Evolutionary conservation across 306 rosid genomes (phyloP).

Genomic region (Mimosa pudica): DNA sequence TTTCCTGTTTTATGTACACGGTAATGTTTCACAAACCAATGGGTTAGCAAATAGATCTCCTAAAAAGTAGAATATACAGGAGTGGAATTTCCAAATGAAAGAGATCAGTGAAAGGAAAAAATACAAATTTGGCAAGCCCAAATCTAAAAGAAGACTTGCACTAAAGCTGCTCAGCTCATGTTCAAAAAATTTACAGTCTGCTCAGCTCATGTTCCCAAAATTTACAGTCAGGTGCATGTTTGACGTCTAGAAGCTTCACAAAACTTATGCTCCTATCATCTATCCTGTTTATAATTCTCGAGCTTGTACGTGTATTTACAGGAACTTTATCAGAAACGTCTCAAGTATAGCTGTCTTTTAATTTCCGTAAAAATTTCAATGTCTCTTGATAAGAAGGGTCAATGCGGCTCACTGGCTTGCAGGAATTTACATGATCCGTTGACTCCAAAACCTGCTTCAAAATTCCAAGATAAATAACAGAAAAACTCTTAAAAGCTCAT

Average conservation of each 20-base stretch:
- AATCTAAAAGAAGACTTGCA: slow-evolving; percentile 38
- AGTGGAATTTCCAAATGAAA: slow-evolving; percentile 27
- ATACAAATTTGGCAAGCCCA: slow-evolving; percentile 31
- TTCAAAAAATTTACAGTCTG: background rate
- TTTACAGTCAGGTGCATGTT: background rate
- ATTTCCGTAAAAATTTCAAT: slow-evolving; percentile 71
- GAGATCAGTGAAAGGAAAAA: slow-evolving; percentile 7
- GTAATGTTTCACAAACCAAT: slow-evolving; percentile 10
- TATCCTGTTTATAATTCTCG: slow-evolving; percentile 28
- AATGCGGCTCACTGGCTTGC: slow-evolving; percentile 75
- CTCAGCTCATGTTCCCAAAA: slow-evolving; percentile 2
- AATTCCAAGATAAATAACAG: slow-evolving; percentile 19
- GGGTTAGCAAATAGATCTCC: slow-evolving; percentile 14
- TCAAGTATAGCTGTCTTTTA: slow-evolving; percentile 48
- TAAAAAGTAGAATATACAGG: background rate
- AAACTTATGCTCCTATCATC: background rate
- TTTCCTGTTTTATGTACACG: slow-evolving; percentile 32
- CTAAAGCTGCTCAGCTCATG: slow-evolving; percentile 23
- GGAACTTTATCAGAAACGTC: slow-evolving; percentile 2
- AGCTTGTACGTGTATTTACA: slow-evolving; percentile 28
- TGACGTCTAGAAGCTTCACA: slow-evolving; percentile 17
- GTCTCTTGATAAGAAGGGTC: slow-evolving; percentile 90
- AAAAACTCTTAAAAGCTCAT: background rate
- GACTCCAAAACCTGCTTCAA: slow-evolving; percentile 87
- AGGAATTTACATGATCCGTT: slow-evolving; percentile 91